Conservation (phyloP, 805 yeast species). For the Pichia rugopelliculosa region DNA sequence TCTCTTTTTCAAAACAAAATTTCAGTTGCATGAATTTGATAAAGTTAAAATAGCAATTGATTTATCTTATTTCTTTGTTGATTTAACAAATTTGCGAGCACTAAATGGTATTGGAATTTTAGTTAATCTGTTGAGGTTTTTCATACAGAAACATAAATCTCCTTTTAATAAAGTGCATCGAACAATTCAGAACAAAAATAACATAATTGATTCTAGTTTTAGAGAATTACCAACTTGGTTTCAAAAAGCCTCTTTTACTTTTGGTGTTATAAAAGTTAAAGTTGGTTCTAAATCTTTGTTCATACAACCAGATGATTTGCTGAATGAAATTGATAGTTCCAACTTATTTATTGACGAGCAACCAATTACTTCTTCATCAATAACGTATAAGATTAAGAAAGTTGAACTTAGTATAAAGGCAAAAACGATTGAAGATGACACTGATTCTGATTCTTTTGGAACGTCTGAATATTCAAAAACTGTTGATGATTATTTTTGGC, state of each 20-base stretch:
- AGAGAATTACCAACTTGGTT: constrained; percentile 30
- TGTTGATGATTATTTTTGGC: constrained; percentile 13
- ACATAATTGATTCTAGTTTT: constrained; percentile 18
- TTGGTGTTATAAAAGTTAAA: constrained; percentile 8
- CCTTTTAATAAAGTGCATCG: neutral
- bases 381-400: neutral
- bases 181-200: neutral
- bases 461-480: constrained; percentile 3
- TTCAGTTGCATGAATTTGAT: neutral
- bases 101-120: constrained; percentile 21
- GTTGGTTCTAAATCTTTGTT: constrained; percentile 19
- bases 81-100: constrained; percentile 23
- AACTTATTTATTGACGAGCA: neutral
- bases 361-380: constrained; percentile 5
- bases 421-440: neutral
- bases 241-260: constrained; percentile 19
- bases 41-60: neutral
- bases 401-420: neutral
- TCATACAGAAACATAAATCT: neutral
- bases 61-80: constrained; percentile 8
- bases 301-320: constrained; percentile 9
- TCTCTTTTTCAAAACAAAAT: constrained; percentile 13
- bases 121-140: neutral
- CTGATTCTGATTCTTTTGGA: constrained; percentile 4
- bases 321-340: constrained; percentile 5